These are phyloP conservation scores for Kurtzmaniella quercitrusa DNA, from an alignment of 1,139 yeast species.

Conservation along the genomic window DNA sequence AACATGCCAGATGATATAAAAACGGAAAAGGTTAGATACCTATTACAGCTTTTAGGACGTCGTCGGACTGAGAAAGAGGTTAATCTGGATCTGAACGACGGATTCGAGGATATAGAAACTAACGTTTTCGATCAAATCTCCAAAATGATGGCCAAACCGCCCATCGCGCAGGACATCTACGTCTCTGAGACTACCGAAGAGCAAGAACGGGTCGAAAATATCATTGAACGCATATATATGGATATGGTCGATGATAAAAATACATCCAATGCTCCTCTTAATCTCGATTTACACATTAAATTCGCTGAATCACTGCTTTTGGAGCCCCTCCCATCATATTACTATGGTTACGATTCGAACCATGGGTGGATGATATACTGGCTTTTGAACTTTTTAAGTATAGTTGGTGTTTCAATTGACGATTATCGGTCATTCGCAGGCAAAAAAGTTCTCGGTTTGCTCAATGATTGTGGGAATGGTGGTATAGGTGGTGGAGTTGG, in stretches of 20 bases:
- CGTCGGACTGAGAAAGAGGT: slow-evolving; percentile 9
- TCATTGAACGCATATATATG: slow-evolving; percentile 26
- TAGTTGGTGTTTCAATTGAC: slow-evolving; percentile 5
- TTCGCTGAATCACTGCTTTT: slow-evolving; percentile 27
- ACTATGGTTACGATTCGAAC: slow-evolving; percentile 69
- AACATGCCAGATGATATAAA: slow-evolving; percentile 8
- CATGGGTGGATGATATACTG: slow-evolving; percentile 91
- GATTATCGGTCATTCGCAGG: slow-evolving; percentile 13
- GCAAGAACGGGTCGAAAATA: slow-evolving; percentile 40
- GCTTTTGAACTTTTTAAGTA: slow-evolving; percentile 53
- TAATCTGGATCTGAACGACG: slow-evolving; percentile 7
- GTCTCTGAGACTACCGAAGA: slow-evolving; percentile 32
- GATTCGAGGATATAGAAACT: slow-evolving; percentile 13
- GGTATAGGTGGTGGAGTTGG: slow-evolving; percentile 85
- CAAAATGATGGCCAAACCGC: slow-evolving; percentile 13
- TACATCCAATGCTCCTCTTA: slow-evolving; percentile 9
- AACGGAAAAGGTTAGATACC: slow-evolving; percentile 14
- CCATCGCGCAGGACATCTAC: slow-evolving; percentile 15
- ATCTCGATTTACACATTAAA: slow-evolving; percentile 12
- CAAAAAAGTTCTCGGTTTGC: slow-evolving; percentile 23
- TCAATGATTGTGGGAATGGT: slow-evolving; percentile 41
- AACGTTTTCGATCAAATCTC: slow-evolving; percentile 3
- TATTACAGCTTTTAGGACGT: slow-evolving; percentile 14
- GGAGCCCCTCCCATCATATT: slow-evolving; percentile 45
- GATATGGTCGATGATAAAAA: slow-evolving; percentile 14